Evolutionary conservation across 202 grass and related monocot species (phyloP).

Genomic region (Zoysia matrella): DNA sequence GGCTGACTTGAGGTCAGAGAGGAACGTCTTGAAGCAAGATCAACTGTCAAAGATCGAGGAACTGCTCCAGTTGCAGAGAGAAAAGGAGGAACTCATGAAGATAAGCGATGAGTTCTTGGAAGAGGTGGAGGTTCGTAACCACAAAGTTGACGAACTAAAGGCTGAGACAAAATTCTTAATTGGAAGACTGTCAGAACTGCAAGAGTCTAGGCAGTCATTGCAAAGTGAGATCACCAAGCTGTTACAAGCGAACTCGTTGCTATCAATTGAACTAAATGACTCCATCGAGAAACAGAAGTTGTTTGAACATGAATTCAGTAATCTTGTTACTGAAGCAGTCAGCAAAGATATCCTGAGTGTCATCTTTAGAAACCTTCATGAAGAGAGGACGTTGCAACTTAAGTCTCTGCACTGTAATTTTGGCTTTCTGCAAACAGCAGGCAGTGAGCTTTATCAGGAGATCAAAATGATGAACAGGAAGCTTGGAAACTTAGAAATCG

Average conservation of each 20-base stretch:
- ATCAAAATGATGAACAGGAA: constrained; percentile 62
- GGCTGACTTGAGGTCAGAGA: constrained; percentile 70
- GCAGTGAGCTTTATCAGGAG: background rate
- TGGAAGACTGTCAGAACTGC: constrained; percentile 74
- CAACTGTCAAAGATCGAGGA: constrained; percentile 54
- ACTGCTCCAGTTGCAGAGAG: constrained; percentile 52
- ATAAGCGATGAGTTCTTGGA: constrained; percentile 63
- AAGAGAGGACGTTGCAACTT: constrained; percentile 62
- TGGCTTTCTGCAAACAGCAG: constrained; percentile 48
- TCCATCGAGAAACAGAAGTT: constrained; percentile 52
- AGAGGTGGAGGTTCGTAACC: constrained; percentile 64
- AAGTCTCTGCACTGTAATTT: constrained; percentile 54
- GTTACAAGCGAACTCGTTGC: constrained; percentile 63
- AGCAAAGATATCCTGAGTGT: constrained; percentile 66
- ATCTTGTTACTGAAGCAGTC: constrained; percentile 61
- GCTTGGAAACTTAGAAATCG: constrained; percentile 44
- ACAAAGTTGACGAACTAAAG: constrained; percentile 62
- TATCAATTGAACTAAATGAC: constrained; percentile 65
- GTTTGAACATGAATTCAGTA: constrained; percentile 64
- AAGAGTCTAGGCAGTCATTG: constrained; percentile 67
- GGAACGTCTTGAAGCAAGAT: constrained; percentile 64
- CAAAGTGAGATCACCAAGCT: constrained; percentile 79
- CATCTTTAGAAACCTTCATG: constrained; percentile 63
- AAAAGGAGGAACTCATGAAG: constrained; percentile 59
- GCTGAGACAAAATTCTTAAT: constrained; percentile 74